These are phyloP conservation scores for Stentor roeselii DNA, from an alignment of 73 alveolate species.

Conservation along the genomic window DNA sequence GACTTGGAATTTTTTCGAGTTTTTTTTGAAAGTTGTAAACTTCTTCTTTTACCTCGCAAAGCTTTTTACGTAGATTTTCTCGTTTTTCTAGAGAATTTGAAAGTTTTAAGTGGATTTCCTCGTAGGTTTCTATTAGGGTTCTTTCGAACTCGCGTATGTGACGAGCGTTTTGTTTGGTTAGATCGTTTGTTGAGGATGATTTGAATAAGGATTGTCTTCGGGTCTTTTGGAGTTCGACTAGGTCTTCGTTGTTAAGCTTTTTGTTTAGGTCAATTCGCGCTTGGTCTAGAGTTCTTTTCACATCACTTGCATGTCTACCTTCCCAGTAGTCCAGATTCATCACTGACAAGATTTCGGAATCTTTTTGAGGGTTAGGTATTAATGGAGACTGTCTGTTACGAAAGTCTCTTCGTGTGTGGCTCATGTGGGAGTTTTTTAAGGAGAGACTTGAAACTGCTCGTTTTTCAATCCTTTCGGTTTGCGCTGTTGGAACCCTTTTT, in stretches of 20 bases:
- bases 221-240: not conserved
- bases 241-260: not conserved
- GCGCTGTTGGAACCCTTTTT: not conserved
- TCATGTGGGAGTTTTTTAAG: not conserved
- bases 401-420: not conserved
- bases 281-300: not conserved
- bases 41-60: not conserved
- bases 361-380: not conserved
- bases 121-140: not conserved
- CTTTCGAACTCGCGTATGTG: not conserved
- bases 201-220: not conserved
- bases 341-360: not conserved
- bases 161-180: not conserved
- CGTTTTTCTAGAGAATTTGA: not conserved
- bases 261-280: not conserved
- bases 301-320: not conserved
- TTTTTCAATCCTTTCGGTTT: not conserved
- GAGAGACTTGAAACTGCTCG: not conserved
- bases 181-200: not conserved
- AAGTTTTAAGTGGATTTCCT: not conserved
- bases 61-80: not conserved
- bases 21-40: not conserved
- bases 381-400: not conserved
- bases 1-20: not conserved
- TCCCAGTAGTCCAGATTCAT: not conserved